A percentile compares a stretch with the other conserved stretches of the same genome.
Evolutionary conservation across 352 stramenopile genomes (phyloP).

Genomic region (Globisporangium takayamanum): DNA sequence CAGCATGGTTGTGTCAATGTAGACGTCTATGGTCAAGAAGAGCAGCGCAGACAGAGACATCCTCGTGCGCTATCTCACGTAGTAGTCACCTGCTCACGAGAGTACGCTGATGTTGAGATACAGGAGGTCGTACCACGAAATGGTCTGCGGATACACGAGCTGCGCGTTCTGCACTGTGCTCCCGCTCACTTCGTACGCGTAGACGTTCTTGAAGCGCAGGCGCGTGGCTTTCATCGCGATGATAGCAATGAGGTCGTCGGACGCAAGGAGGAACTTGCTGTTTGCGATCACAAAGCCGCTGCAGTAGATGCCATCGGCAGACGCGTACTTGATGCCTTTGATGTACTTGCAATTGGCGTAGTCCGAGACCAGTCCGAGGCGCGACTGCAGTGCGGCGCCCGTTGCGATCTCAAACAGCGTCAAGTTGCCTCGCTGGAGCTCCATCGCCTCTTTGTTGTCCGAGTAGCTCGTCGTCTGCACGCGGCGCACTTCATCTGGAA

Average conservation of each 20-base stretch:
- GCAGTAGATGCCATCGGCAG: constrained; percentile 1
- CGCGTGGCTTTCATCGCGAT: background rate
- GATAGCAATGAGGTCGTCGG: constrained; percentile 17
- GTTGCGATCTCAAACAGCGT: constrained; percentile 19
- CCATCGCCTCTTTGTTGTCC: too few species aligned
- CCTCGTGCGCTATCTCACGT: too few species aligned
- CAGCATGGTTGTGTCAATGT: too few species aligned
- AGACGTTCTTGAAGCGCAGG: background rate
- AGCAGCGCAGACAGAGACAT: too few species aligned
- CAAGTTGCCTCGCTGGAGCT: constrained; percentile 5
- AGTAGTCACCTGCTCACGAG: too few species aligned
- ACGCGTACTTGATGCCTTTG: constrained; percentile 1
- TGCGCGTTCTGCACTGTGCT: background rate
- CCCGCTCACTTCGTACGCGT: constrained; percentile 7
- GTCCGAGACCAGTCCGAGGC: background rate
- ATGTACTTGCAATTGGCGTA: background rate
- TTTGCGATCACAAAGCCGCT: constrained; percentile 26
- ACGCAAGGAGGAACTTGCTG: constrained; percentile 20
- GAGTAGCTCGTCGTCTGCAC: too few species aligned
- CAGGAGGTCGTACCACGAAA: background rate
- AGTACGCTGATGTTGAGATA: background rate
- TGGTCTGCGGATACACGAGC: background rate
- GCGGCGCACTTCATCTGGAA: too few species aligned
- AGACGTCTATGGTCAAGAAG: too few species aligned
- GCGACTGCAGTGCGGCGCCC: background rate